Evolutionary conservation across 1,139 yeast genomes (phyloP).

Genomic region (Geotrichum cucujoidarum): DNA sequence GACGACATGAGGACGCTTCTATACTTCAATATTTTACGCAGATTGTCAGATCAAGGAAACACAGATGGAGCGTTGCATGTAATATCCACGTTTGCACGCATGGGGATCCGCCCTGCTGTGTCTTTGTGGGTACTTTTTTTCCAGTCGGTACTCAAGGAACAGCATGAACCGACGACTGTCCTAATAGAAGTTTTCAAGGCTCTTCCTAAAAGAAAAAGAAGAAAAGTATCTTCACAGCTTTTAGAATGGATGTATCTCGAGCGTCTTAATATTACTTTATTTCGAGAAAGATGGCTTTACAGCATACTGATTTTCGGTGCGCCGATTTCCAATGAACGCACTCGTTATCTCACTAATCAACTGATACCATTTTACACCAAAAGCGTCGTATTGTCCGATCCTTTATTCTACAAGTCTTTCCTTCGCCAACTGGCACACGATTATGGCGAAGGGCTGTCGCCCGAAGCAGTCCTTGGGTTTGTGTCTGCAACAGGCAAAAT

Average conservation of each 20-base stretch:
- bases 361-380: conserved; percentile 1
- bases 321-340: not conserved
- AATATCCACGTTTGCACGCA: too few relatives aligned
- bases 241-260: not conserved
- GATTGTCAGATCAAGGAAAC: too few relatives aligned
- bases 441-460: not conserved
- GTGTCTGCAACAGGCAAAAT: conserved; percentile 1
- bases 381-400: conserved; percentile 1
- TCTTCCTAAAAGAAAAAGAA: not conserved
- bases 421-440: conserved; percentile 4
- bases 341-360: not conserved
- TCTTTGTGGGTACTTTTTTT: too few relatives aligned
- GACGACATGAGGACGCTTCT: too few relatives aligned
- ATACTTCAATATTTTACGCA: too few relatives aligned
- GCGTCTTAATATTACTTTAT: not conserved
- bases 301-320: not conserved
- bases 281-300: conserved; percentile 3
- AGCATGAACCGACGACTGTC: too few relatives aligned
- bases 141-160: too few relatives aligned
- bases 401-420: conserved; percentile 3
- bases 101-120: too few relatives aligned
- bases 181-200: not conserved
- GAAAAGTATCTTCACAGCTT: not conserved
- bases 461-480: not conserved
- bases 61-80: too few relatives aligned